Conservation (phyloP, 768 basidiomycete species). For the Lentinus brumalis region DNA sequence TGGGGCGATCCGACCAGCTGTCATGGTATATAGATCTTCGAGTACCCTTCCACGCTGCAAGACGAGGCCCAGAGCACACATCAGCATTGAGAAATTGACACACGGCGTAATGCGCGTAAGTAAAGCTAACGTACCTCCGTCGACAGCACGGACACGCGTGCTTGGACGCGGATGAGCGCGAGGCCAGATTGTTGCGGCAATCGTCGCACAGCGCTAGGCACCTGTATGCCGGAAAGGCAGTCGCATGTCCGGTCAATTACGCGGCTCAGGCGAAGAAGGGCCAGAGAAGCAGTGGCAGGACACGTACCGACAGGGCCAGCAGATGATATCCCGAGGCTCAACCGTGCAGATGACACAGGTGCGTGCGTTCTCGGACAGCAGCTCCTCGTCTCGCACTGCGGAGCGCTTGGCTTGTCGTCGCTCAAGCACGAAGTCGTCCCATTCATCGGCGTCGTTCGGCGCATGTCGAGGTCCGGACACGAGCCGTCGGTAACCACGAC, state of each 20-base stretch:
- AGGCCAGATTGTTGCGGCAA: constrained; percentile 62
- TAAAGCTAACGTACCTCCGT: constrained; percentile 34
- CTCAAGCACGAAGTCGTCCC: constrained; percentile 35
- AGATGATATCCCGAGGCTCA: constrained; percentile 72
- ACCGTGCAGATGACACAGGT: constrained; percentile 72
- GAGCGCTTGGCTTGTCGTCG: constrained; percentile 26
- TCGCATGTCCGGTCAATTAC: too few species aligned
- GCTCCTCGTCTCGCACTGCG: constrained; percentile 11
- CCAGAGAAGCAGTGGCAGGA: not conserved
- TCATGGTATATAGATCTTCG: constrained; percentile 61
- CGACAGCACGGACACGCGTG: constrained; percentile 72
- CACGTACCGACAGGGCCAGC: constrained; percentile 81
- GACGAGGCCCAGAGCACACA: not conserved
- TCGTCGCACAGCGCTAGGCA: constrained; percentile 66
- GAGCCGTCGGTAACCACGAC: constrained; percentile 46
- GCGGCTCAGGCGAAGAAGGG: too few species aligned
- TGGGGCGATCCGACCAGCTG: not conserved
- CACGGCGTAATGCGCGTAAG: not conserved
- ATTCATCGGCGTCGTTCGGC: constrained; percentile 4
- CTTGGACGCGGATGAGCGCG: constrained; percentile 54
- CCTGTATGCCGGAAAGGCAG: constrained; percentile 7
- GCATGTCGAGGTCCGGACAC: constrained; percentile 25
- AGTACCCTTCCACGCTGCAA: constrained; percentile 54
- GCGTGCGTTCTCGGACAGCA: constrained; percentile 31
- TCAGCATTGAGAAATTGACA: not conserved